A percentile compares a stretch with the other conserved stretches of the same genome.
phyloP scores from a whole-genome alignment of 23 red algal species.

The Chondrus crispus region DNA sequence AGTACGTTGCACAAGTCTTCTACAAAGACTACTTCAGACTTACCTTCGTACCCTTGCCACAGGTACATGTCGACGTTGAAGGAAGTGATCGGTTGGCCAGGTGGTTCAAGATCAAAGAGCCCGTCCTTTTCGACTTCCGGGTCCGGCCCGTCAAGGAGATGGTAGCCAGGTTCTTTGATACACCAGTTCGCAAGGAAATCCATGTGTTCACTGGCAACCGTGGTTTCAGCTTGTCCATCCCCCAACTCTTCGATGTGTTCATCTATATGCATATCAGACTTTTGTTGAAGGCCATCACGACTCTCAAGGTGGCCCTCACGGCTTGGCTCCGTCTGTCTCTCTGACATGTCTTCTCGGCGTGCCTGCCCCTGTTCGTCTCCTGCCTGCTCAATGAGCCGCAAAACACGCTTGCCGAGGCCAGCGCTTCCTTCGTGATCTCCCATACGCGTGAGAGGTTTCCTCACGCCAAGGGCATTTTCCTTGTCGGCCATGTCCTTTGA shows the following conservation, averaged over 20 bases:
- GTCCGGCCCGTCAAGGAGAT: not conserved
- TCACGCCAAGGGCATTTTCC: not conserved
- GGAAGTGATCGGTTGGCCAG: not conserved
- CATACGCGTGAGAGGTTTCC: not conserved
- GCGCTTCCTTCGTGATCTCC: not conserved
- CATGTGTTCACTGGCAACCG: not conserved
- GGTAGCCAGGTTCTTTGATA: conserved; percentile 17
- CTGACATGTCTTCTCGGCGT: not conserved
- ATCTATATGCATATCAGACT: not conserved
- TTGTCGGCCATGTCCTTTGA: not conserved
- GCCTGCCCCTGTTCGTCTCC: not conserved
- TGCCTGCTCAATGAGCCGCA: not conserved
- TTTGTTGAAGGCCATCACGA: not conserved
- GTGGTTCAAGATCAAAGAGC: not conserved
- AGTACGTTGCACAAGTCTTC: conserved; percentile 40
- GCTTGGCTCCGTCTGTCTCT: not conserved
- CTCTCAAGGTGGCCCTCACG: too few relatives aligned
- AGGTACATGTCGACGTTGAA: not conserved
- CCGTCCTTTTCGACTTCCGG: not conserved
- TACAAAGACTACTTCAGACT: conserved; percentile 24
- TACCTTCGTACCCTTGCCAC: not conserved
- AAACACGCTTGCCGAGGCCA: too few relatives aligned
- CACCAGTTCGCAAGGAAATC: conserved; percentile 14
- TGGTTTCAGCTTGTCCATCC: not conserved
- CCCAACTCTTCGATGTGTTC: too few relatives aligned